Base-by-base conservation (phyloP, 208 protist species). In the Leptomonas seymouri region DNA sequence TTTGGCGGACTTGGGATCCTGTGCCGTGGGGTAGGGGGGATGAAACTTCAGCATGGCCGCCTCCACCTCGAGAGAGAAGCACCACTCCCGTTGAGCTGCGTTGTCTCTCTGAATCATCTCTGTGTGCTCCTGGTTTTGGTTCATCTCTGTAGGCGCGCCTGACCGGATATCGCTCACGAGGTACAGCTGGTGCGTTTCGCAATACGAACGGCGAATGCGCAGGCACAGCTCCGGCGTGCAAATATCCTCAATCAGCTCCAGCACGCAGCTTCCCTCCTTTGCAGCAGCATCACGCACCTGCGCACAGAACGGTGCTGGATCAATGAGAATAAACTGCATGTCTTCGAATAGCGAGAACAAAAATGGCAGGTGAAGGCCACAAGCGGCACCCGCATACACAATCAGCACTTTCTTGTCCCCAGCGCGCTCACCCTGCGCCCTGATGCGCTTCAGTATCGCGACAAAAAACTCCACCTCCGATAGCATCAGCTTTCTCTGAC, bases 21-120 rank as follows among this genome's bases (percentile, higher is more conserved):
- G 65, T 41, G 81, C 82, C 31, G 70, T 60, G 11, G 83, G 88
- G 76, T 97, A 99, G 8, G 97, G 96, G 48, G 98, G 93, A 61
- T 98, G 86, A 67, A 98, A 99, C 72, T 99, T 99, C 28, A 99
- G 86, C 87, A 99, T 87, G 25, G 86, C 87, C 12, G 68, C 76
- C 27, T 82, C 41, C 21, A 95, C 92, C 23, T 81, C 63, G 21
- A 99, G 83, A 2, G 91, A 82, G 31, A 78, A 80, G 73, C 93
- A 93, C 93, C 93, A 99, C 25, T 87, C 76, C 62, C 77, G 63
- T 78, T 98, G 97, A 34, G 78, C 63, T 16, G 82, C 74, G 67
- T 97, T 98, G 81, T 97, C 93, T 41, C 62, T 74, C 63, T 78
- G 57, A 46, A 98, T 93, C 76, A 89, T 89, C 0, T 79, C 71